Percentiles rank a stretch among this genome's conserved stretches.
Evolutionary conservation across 2,329 filamentous ascomycete species (phyloP).

Genomic region (Drechslerella coelobrocha): DNA sequence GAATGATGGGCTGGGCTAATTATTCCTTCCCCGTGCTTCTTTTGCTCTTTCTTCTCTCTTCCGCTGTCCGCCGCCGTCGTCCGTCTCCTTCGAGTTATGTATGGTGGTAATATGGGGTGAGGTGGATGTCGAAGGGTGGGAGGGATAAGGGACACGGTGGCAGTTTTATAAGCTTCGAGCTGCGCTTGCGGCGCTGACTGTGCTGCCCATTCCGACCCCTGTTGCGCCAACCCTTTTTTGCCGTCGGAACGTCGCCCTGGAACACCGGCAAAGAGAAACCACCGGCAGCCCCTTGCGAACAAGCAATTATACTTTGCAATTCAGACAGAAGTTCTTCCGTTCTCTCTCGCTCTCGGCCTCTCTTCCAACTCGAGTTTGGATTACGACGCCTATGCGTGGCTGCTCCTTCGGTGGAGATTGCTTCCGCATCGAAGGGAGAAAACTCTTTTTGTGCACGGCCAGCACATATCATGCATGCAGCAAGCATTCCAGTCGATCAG

Average conservation of each 20-base stretch:
- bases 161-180: conserved; percentile 7
- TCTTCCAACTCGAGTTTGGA: conserved; percentile 3
- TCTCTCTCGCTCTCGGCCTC: not conserved
- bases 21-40: not conserved
- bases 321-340: too few species aligned
- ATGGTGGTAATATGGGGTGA: not conserved
- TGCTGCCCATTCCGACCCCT: not conserved
- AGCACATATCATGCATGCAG: conserved; percentile 1
- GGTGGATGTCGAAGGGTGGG: not conserved
- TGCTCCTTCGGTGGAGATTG: conserved; percentile 20
- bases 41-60: not conserved
- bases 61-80: not conserved
- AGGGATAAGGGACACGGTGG: conserved; percentile 1
- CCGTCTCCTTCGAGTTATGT: not conserved
- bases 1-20: not conserved
- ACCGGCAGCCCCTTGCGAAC: not conserved
- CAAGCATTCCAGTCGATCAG: not conserved
- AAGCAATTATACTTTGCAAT: not conserved
- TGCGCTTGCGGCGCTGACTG: not conserved
- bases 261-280: not conserved
- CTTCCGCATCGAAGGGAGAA: conserved; percentile 7
- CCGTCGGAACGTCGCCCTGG: conserved; percentile 6
- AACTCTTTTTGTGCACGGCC: not conserved
- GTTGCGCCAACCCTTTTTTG: conserved; percentile 4
- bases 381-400: conserved; percentile 4